These are phyloP conservation scores for Macrocybe gigantea DNA, from an alignment of 768 basidiomycete species.

Conservation along the genomic window DNA sequence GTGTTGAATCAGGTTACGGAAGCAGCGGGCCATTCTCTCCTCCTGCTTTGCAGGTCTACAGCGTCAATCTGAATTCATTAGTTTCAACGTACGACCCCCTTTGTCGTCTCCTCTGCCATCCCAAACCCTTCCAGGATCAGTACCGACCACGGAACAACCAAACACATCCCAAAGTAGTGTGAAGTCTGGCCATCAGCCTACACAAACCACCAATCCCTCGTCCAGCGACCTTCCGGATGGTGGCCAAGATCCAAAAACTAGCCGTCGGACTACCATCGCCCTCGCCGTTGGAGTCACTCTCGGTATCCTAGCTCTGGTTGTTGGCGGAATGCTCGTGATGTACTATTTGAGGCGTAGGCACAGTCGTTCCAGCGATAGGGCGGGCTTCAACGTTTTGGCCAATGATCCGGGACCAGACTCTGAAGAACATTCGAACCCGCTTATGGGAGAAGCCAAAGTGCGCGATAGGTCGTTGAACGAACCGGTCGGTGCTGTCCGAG, in stretches of 20 bases:
- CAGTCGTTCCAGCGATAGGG: slow-evolving; percentile 12
- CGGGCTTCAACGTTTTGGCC: slow-evolving; percentile 15
- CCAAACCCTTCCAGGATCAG: slow-evolving; percentile 27
- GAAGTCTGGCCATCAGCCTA: slow-evolving; percentile 11
- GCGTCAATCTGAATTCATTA: slow-evolving; percentile 35
- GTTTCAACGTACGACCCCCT: slow-evolving; percentile 36
- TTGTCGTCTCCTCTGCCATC: slow-evolving; percentile 21
- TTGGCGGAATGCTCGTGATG: slow-evolving; percentile 25
- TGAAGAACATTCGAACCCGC: no score
- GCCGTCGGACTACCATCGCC: slow-evolving; percentile 25
- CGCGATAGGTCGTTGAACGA: no score
- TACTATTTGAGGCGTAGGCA: slow-evolving; percentile 39
- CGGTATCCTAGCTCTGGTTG: slow-evolving; percentile 50
- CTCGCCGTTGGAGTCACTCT: slow-evolving; percentile 62
- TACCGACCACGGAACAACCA: slow-evolving; percentile 19
- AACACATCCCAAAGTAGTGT: slow-evolving; percentile 1
- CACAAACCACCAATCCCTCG: slow-evolving; percentile 16
- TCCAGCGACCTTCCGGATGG: slow-evolving; percentile 12
- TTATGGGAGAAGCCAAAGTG: no score
- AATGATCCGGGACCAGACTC: no score
- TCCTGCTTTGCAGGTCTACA: slow-evolving; percentile 49
- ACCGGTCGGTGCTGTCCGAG: slow-evolving; percentile 1
- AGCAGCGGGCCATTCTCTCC: slow-evolving; percentile 42
- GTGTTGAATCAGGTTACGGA: slow-evolving; percentile 35
- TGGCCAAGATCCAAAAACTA: slow-evolving; percentile 5